Base-by-base conservation (phyloP, 2,329 filamentous ascomycete genomes). In the Pyricularia sp. region DNA sequence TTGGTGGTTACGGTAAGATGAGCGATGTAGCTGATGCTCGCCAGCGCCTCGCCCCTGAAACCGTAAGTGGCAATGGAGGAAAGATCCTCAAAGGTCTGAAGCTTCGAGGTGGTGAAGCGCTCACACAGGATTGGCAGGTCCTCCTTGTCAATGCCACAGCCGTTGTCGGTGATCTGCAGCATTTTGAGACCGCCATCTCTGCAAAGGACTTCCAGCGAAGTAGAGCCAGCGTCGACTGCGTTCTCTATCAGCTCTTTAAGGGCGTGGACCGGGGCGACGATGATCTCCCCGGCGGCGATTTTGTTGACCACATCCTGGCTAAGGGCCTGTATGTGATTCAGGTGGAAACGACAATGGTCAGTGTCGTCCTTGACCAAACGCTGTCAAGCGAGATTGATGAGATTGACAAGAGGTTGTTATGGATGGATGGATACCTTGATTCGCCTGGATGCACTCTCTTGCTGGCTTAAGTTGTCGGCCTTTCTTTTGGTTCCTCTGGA, bases 211-310 rank as follows among this genome's bases (percentile, higher is more conserved):
- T 99, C 95, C 64, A 99, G 82, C 2, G 90, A 88, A 0, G 95
- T 98, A 3, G 95, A 92, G 5, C 95, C 94, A n/a, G 96, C 95
- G 80, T 99, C 96, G 20, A 99, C 93, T 4, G 95, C 91, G 75
- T 99, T 99, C 78, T 99, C 95, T 14, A 99, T 93, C 66, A 99
- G 83, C 78, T 99, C 95, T 79, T 99, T 99, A 69, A 99, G 80
- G 3, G 96, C 95, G 78, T 99, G 93, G 31, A 97, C 93, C 0
- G 95, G 96, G 2, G 95, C 94, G 66, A 99, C 93, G 70, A 99
- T 99, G 74, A 99, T 99, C 79, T 99, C 95, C 25, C 95, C 95
- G 0, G 95, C 95, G 0, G 95, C 95, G 73, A 99, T 99, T 79
- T 98, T 99, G 83, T 98, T 99, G 72, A 99, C 92, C 26, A 99